Evolutionary conservation across 192 early-diverging fungal genomes (phyloP), one percentile per base, ranked within the genome.

Genomic region (Linnemannia zychae): DNA sequence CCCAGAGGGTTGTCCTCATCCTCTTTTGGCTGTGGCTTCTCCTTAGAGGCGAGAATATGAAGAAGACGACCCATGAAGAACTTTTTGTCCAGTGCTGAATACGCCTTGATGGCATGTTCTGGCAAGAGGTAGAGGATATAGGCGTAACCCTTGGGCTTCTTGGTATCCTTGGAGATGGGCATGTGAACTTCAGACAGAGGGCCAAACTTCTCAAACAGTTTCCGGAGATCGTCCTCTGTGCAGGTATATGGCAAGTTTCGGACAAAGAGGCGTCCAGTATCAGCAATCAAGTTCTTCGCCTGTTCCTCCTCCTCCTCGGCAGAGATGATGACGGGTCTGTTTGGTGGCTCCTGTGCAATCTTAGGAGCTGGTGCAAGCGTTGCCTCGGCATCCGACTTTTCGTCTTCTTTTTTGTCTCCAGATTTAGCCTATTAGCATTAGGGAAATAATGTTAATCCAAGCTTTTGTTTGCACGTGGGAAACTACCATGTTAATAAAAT

Each of bases 221-320:
- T 87, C 63, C 95, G 92, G 44, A 99, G 84, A 75, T 99, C 98
- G 12, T 98, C 93, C 71, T 94, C 94, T 0, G 97, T 96, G 71
- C 96, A 95, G 65, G 95, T 90, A 89, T 96, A 99, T 31, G 98
- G 90, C 44, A 99, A 91, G 82, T 99, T 99, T 72, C 95, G 93
- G 53, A 99, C 92, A 91, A 97, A 98, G 36, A 99, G 90, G 31
- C 98, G 94, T 0, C 97, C 98, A 20, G 98, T 99, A 67, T 99
- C 97, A 3, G 93, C 90, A 88, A 99, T 98, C 28, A 95, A 87
- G 24, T 95, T 92, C 36, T 90, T 90, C 37, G 92, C 80, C 1
- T 87, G 76, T 24, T 80, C 77, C 31, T 87, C 81, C 50, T 82
- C 80, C 63, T 90, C 88, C 36, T 80, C 87, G 38, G 89, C 78